Base-by-base conservation (phyloP, 192 early-diverging fungal genomes). In the Cladochytrium replicatum region DNA sequence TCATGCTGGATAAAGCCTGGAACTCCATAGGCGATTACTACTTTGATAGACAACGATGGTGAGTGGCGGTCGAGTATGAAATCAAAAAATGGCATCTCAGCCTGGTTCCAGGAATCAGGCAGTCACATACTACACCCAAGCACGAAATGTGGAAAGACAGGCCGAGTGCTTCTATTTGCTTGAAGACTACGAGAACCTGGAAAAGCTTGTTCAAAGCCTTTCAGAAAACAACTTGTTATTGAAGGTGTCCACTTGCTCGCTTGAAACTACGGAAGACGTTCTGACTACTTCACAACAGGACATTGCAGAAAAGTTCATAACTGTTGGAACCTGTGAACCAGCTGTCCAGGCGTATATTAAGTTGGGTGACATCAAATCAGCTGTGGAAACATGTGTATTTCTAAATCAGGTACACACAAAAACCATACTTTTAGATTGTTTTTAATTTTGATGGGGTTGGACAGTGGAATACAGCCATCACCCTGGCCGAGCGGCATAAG, bases 111-210 rank as follows among this genome's bases (percentile, higher is more conserved):
- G 69, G 71, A 24, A 58, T 3, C 76, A 78, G 41, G 72, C 76
- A 8, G 54, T 70, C 28, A 73, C 65, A 27, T 78, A 78, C 45
- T 78, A 75, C 22, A 52, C 60, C 7, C 76, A 78, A 57, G 76
- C 66, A 4, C 49, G 68, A 6, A 68, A 75, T 38, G 52, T 44
- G 3, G 67, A 73, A 28, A 47, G 53, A 41, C 55, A 75, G 17
- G 54, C 58, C 23, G 66, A 78, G 44, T 68, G 64, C 27, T 63
- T 66, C 47, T 78, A 71, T 43, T 43, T 70, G n/a, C 39, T 67
- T 19, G 72, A 78, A 42, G 72, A 78, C 32, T 75, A 65, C 45
- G 70, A 63, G 15, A 54, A 48, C 13, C 53, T 78, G 5, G 76
- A 75, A 41, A 64, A 67, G 28, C 48, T 78, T 11, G 48, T 62